These are phyloP conservation scores for Penicillium flavigenum DNA, from an alignment of 495 filamentous ascomycete genomes.

Conservation along the genomic window DNA sequence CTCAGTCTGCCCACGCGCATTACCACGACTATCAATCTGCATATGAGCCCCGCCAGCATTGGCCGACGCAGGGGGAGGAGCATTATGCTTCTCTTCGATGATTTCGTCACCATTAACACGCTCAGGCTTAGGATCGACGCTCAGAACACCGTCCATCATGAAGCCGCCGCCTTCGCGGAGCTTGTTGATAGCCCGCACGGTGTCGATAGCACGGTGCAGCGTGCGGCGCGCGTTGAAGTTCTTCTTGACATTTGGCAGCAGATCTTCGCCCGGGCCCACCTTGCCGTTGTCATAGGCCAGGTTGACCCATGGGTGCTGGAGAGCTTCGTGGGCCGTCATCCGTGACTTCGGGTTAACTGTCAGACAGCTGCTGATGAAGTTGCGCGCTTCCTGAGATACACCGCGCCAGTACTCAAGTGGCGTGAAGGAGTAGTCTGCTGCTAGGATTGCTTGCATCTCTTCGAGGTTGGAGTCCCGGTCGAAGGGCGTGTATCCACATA, in stretches of 20 bases:
- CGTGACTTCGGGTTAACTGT: slow-evolving; percentile 83
- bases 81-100: slow-evolving; percentile 35
- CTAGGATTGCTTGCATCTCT: slow-evolving; percentile 98
- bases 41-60: slow-evolving; percentile 24
- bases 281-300: slow-evolving; percentile 44
- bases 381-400: slow-evolving; percentile 79
- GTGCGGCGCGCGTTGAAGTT: slow-evolving; percentile 97
- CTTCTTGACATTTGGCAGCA: slow-evolving; percentile 93
- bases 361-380: slow-evolving; percentile 86
- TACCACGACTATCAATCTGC: slow-evolving; percentile 56
- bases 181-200: slow-evolving; percentile 97
- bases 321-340: slow-evolving; percentile 92
- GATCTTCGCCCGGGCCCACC: slow-evolving; percentile 60
- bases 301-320: slow-evolving; percentile 84
- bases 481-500: slow-evolving; percentile 98
- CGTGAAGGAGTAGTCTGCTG: slow-evolving; percentile 95
- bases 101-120: slow-evolving; percentile 48
- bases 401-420: slow-evolving; percentile 95
- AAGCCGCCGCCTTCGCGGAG: slow-evolving; percentile 76
- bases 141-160: slow-evolving; percentile 79
- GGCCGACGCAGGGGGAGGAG: slow-evolving; percentile 16
- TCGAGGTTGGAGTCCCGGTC: slow-evolving; percentile 96
- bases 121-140: slow-evolving; percentile 59
- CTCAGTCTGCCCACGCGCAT: slow-evolving; percentile 64
- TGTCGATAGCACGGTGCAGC: slow-evolving; percentile 95